Evolutionary conservation across 1,284 basidiomycete species (phyloP), one percentile per base, ranked within the genome.

Genomic region (Cutaneotrichosporon cyanovorans): DNA sequence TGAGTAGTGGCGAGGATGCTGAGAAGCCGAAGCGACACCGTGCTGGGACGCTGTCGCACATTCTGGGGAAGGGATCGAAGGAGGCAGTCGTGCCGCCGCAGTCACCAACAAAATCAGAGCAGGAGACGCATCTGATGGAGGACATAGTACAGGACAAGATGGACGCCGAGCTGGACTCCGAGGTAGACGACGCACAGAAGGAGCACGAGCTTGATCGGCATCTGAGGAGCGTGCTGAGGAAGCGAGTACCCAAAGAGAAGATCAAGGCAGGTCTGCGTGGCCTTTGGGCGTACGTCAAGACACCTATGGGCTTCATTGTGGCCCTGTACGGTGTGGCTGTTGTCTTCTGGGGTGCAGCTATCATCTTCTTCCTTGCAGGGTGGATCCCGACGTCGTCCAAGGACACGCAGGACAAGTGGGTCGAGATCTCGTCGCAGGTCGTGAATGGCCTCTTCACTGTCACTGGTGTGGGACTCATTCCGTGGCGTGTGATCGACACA

Each of bases 211-310:
- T 68, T 7, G 66, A 69, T 40, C 43, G 78, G 31, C 87, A 91
- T 72, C 84, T 93, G 19, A 80, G 84, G 45, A 79, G 86, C 55
- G 78, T 89, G 3, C 75, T 93, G 14, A 42, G 39, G 31, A 41
- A 45, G 7, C 28, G 48, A 28, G 76, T 76, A 20, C 80, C 81
- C 51, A 78, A 79, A 28, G 79, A 81, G 23, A 82, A 79, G 63
- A 71, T 80, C 40, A 76, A 78, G 45, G 75, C 82, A 10, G 80
- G 77, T 0, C 68, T 85, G 60, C 74, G 76, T 55, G 87, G 87
- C 6, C 74, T 90, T 2, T 87, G 86, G 85, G 78, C 82, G 1
- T 91, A 87, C 61, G 68, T 89, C 50, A 87, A 85, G 73, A 91
- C 87, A 36, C 75, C 75, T 1, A 68, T 75, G 56, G 87, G 86